Evolutionary conservation across 2,329 filamentous ascomycete genomes (phyloP).

Genomic region (Teratosphaeria destructans): DNA sequence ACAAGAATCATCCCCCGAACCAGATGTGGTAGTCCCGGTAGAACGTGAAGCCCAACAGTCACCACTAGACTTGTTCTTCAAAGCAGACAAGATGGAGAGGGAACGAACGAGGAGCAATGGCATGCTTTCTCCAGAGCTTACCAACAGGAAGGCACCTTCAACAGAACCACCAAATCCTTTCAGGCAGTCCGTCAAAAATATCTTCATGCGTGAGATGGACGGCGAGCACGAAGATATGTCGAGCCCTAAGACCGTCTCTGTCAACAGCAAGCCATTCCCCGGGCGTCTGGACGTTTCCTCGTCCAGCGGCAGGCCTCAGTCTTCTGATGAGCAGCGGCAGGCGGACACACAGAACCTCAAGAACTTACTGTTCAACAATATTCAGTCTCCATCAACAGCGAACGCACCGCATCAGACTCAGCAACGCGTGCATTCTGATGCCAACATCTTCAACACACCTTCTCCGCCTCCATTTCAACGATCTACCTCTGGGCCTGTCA

Average conservation of each 20-base stretch:
- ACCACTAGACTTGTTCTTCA: constrained; percentile 83
- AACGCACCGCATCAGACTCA: constrained; percentile 13
- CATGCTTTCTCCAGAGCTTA: constrained; percentile 44
- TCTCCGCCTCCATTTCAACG: constrained; percentile 33
- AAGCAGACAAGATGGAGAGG: constrained; percentile 71
- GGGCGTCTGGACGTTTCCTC: constrained; percentile 22
- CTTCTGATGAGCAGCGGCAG: constrained; percentile 38
- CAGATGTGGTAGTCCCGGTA: constrained; percentile 30
- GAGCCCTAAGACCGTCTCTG: constrained; percentile 14
- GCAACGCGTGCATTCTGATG: constrained; percentile 9
- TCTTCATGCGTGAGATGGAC: constrained; percentile 62
- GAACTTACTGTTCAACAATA: constrained; percentile 31
- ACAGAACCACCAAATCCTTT: constrained; percentile 17
- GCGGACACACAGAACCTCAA: constrained; percentile 35
- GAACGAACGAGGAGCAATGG: constrained; percentile 49
- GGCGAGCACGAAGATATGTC: constrained; percentile 29
- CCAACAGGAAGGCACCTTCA: constrained; percentile 19
- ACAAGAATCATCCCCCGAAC: constrained; percentile 44
- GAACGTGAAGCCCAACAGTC: constrained; percentile 47
- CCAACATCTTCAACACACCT: constrained; percentile 20
- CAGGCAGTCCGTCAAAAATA: constrained; percentile 36
- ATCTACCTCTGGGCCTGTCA: constrained; percentile 18
- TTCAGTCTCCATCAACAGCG: constrained; percentile 1
- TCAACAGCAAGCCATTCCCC: constrained; percentile 12
- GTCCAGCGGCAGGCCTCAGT: constrained; percentile 8